Conservation (phyloP, 495 filamentous ascomycete species). For the Trichoderma erinaceum region DNA sequence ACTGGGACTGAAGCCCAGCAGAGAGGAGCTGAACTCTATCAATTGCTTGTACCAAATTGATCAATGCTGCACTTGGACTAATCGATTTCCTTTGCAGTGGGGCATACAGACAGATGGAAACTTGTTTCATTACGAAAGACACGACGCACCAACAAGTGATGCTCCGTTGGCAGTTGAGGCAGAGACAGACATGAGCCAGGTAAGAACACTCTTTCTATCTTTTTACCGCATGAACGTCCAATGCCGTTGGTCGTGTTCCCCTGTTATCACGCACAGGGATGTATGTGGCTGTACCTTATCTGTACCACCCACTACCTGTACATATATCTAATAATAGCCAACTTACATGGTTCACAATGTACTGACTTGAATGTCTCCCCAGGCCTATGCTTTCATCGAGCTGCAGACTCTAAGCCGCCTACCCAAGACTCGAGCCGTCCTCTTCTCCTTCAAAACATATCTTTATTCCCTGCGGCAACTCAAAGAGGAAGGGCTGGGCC, state of each 20-base stretch:
- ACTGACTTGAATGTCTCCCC: background rate
- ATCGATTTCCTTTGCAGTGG: conserved; percentile 42
- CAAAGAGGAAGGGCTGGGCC: conserved; percentile 60
- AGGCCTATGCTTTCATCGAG: conserved; percentile 62
- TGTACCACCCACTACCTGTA: no score
- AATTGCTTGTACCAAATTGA: background rate
- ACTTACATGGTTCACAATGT: background rate
- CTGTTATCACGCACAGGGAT: no score
- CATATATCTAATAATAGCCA: no score
- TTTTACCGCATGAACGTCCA: no score
- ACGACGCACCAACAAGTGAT: conserved; percentile 18
- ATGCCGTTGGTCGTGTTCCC: no score
- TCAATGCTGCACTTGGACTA: background rate
- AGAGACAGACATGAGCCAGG: background rate
- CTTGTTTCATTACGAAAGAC: conserved; percentile 40
- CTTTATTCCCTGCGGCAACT: conserved; percentile 61
- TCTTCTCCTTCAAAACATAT: conserved; percentile 81
- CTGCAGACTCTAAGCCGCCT: conserved; percentile 72
- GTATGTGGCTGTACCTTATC: no score
- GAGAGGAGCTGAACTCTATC: background rate
- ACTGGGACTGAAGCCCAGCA: no score
- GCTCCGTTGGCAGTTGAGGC: background rate
- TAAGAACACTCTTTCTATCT: background rate
- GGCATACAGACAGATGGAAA: conserved; percentile 50
- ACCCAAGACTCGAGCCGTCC: conserved; percentile 55